These are phyloP conservation scores for Wallacemonas rigidus DNA, from an alignment of 208 protist species.

Conservation along the genomic window DNA sequence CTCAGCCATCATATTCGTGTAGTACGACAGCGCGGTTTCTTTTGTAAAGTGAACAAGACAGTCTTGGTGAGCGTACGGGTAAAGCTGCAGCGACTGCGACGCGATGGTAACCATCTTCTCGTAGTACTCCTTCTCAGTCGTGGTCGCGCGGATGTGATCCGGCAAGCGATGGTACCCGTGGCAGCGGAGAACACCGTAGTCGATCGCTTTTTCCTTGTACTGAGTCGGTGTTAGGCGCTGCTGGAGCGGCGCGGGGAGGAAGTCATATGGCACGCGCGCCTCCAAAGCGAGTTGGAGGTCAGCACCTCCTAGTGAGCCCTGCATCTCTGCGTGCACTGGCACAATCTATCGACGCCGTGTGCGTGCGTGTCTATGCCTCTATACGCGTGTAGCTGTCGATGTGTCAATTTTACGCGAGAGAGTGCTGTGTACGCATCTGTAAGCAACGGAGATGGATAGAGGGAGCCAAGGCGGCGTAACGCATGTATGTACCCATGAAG, in stretches of 20 bases:
- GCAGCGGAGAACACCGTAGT: slow-evolving; percentile 50
- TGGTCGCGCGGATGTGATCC: slow-evolving; percentile 40
- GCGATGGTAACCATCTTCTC: slow-evolving; percentile 58
- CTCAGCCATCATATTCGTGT: slow-evolving; percentile 67
- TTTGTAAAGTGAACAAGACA: slow-evolving; percentile 64
- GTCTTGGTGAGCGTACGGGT: slow-evolving; percentile 72
- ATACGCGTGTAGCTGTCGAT: too few species aligned
- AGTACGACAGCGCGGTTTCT: slow-evolving; percentile 78
- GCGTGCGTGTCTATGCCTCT: not conserved
- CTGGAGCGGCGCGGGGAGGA: slow-evolving; percentile 55
- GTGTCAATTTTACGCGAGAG: too few species aligned
- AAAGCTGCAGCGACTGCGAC: slow-evolving; percentile 66
- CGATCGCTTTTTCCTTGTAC: slow-evolving; percentile 46
- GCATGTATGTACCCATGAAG: too few species aligned
- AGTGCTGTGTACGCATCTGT: too few species aligned
- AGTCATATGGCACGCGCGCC: slow-evolving; percentile 50
- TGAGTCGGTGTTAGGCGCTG: slow-evolving; percentile 58
- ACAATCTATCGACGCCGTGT: not conserved
- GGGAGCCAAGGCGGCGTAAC: too few species aligned
- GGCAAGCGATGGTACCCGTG: slow-evolving; percentile 73
- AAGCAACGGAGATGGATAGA: too few species aligned
- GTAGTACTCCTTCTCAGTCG: slow-evolving; percentile 77
- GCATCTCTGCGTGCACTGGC: slow-evolving; percentile 14
- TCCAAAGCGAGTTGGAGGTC: slow-evolving; percentile 69
- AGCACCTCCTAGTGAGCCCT: slow-evolving; percentile 26